Conservation (phyloP, 352 stramenopile genomes). For the Pythium sp. region DNA sequence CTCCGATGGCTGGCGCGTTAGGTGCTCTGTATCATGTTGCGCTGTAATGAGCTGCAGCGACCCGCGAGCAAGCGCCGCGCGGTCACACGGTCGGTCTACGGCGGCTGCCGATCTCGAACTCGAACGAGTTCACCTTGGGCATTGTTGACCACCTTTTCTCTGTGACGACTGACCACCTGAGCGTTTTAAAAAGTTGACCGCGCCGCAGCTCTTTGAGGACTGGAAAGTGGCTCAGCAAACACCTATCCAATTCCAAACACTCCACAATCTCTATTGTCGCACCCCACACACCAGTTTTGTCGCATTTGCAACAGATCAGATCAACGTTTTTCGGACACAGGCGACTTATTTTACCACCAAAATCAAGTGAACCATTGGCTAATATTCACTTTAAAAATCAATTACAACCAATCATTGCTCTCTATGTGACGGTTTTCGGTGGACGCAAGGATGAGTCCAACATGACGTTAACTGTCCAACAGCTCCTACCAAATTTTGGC, state of each 20-base stretch:
- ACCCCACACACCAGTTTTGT: not conserved
- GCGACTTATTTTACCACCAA: not conserved
- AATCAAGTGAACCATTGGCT: not conserved
- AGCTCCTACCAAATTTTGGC: not conserved
- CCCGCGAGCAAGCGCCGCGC: no score
- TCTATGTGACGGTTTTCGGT: conserved; percentile 1
- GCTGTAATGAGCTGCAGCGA: no score
- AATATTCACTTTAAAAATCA: not conserved
- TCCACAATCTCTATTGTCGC: not conserved
- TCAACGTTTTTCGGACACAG: not conserved
- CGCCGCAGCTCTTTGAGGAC: no score
- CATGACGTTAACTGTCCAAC: not conserved
- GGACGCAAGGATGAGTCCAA: not conserved
- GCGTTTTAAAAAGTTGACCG: no score
- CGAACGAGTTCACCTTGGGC: no score
- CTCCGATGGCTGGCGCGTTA: no score
- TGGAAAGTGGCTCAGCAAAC: not conserved
- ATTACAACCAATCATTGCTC: not conserved
- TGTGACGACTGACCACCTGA: no score
- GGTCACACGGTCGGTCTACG: no score
- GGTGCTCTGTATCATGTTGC: no score
- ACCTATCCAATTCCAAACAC: not conserved
- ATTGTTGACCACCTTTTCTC: no score
- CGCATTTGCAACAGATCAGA: not conserved
- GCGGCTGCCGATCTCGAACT: no score